phyloP scores from a whole-genome alignment of 345 rosid species.

The Eutrema yunnanense region DNA sequence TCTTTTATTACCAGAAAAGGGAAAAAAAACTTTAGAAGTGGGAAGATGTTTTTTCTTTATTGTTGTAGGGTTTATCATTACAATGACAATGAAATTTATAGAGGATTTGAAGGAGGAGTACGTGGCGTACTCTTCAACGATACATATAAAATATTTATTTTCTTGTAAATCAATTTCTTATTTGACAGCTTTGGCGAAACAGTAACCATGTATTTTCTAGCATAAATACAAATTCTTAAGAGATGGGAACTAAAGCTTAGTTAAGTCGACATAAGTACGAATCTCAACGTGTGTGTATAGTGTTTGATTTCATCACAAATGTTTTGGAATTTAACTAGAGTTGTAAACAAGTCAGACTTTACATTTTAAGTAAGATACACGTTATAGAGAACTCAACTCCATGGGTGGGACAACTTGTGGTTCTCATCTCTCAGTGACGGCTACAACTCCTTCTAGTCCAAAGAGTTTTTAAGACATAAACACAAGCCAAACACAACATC shows the following conservation, averaged over 20 bases:
- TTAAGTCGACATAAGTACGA: background rate
- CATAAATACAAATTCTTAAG: background rate
- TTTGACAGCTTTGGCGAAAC: background rate
- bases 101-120: background rate
- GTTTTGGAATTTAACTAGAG: too few species aligned
- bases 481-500: background rate
- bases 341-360: too few species aligned
- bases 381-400: too few species aligned
- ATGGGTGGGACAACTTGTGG: too few species aligned
- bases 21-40: background rate
- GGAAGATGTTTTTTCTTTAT: background rate
- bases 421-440: too few species aligned
- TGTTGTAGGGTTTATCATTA: constrained; percentile 17
- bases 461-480: background rate
- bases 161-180: background rate
- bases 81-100: constrained; percentile 23
- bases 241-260: background rate
- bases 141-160: background rate
- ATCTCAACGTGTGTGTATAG: too few species aligned
- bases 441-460: background rate
- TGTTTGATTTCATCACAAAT: too few species aligned
- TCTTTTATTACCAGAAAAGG: background rate
- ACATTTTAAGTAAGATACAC: too few species aligned
- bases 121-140: constrained; percentile 16
- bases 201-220: background rate